Percentiles rank a stretch among this genome's conserved stretches.
These are phyloP conservation scores for Mortierella sp. DNA, from an alignment of 371 early-diverging fungal species.

Conservation along the genomic window DNA sequence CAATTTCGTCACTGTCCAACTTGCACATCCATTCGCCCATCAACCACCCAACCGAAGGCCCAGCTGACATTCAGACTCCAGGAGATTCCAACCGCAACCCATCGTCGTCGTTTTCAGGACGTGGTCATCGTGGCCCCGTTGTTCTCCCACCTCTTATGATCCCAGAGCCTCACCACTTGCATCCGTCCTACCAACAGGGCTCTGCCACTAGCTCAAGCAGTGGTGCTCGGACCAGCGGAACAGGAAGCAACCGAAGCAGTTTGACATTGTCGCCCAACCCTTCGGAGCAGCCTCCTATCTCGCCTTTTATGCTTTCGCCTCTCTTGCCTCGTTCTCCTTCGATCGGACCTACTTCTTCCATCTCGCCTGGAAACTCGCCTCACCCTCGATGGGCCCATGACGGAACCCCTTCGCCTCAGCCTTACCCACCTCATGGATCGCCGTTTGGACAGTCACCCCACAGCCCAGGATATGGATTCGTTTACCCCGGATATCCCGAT, in stretches of 20 bases:
- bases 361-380: constrained; percentile 25
- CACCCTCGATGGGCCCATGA: constrained; percentile 46
- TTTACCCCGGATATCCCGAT: constrained; percentile 28
- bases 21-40: constrained; percentile 34
- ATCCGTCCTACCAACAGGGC: constrained; percentile 33
- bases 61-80: background rate
- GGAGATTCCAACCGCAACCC: background rate
- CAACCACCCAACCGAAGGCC: background rate
- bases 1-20: constrained; percentile 42
- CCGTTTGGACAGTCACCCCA: constrained; percentile 37
- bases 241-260: constrained; percentile 17
- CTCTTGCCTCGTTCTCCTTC: constrained; percentile 46
- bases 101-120: background rate
- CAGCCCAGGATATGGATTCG: constrained; percentile 48
- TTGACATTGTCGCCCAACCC: constrained; percentile 18
- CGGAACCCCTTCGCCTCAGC: constrained; percentile 25
- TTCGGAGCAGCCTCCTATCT: constrained; percentile 21
- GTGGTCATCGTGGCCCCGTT: constrained; percentile 18
- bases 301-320: constrained; percentile 51
- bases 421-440: constrained; percentile 36
- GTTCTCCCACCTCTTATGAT: constrained; percentile 47
- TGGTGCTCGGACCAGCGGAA: constrained; percentile 9
- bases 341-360: constrained; percentile 15
- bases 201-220: background rate
- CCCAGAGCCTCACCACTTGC: constrained; percentile 42